Percentiles rank a stretch among this genome's conserved stretches.
Evolutionary conservation across 2,329 filamentous ascomycete genomes (phyloP).

Genomic region (Cercospora zeae-maydis): DNA sequence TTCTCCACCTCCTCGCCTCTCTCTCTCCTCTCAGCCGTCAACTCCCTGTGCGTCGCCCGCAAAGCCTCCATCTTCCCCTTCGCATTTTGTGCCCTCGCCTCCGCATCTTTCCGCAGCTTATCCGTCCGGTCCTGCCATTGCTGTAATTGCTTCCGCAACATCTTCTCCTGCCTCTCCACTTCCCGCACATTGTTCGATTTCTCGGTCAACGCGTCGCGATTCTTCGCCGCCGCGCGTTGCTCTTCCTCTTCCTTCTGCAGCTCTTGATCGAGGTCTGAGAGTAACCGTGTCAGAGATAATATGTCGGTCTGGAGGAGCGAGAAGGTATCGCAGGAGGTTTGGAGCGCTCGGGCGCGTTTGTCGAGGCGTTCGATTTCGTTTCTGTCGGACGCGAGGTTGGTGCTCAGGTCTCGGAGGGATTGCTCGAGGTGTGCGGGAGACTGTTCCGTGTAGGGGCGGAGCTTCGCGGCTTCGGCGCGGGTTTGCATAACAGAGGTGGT

Average conservation of each 20-base stretch:
- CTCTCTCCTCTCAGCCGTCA: slow-evolving; percentile 79
- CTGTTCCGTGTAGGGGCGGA: slow-evolving; percentile 88
- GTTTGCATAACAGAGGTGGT: slow-evolving; percentile 66
- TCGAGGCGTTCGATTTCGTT: slow-evolving; percentile 83
- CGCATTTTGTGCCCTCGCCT: slow-evolving; percentile 74
- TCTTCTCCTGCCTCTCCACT: slow-evolving; percentile 80
- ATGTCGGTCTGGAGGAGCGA: slow-evolving; percentile 80
- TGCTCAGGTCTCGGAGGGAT: slow-evolving; percentile 74
- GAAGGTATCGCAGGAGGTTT: slow-evolving; percentile 90
- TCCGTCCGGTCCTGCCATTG: slow-evolving; percentile 87
- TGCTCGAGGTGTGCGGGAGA: slow-evolving; percentile 80
- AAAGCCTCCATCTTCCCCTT: slow-evolving; percentile 89
- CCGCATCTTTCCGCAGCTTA: slow-evolving; percentile 73
- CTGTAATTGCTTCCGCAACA: slow-evolving; percentile 76
- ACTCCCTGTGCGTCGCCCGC: slow-evolving; percentile 69
- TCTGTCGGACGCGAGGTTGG: slow-evolving; percentile 74
- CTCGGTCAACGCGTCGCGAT: slow-evolving; percentile 83
- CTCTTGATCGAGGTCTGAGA: slow-evolving; percentile 83
- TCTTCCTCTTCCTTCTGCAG: slow-evolving; percentile 89
- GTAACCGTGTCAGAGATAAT: slow-evolving; percentile 78
- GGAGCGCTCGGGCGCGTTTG: slow-evolving; percentile 78
- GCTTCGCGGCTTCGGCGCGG: slow-evolving; percentile 80
- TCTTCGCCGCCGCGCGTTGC: slow-evolving; percentile 70
- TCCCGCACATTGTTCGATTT: slow-evolving; percentile 85
- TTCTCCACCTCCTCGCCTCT: slow-evolving; percentile 91